Evolutionary conservation across 495 filamentous ascomycete species (phyloP).

Genomic region (Neurospora sublineolata): DNA sequence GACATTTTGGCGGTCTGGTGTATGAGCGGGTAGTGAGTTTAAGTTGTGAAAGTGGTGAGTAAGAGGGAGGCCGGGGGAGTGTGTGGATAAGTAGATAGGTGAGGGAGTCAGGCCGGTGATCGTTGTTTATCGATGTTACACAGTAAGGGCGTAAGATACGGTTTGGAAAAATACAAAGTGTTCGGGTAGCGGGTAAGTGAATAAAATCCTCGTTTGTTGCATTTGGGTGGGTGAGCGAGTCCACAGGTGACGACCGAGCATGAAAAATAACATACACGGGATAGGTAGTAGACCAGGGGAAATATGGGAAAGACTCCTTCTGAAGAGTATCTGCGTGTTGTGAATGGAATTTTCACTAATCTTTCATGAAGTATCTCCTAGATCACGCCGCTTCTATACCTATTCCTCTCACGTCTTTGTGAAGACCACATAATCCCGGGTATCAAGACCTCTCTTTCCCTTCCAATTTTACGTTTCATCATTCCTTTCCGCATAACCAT

Average conservation of each 20-base stretch:
- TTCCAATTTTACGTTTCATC: not conserved
- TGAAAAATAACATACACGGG: not conserved
- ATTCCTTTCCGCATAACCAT: not conserved
- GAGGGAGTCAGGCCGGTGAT: not conserved
- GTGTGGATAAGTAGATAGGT: not conserved
- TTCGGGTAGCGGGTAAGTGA: not conserved
- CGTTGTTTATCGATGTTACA: not conserved
- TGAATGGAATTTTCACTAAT: not conserved
- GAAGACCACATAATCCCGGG: not conserved
- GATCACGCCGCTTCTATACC: not conserved
- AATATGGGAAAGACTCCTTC: not conserved
- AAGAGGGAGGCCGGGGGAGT: not conserved
- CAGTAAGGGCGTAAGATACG: not conserved
- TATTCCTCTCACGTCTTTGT: not conserved
- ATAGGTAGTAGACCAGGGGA: not conserved
- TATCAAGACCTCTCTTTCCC: not conserved
- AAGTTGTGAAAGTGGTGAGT: not conserved
- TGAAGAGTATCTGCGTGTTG: not conserved
- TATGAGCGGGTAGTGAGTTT: slow-evolving; percentile 4
- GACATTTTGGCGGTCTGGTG: slow-evolving; percentile 2
- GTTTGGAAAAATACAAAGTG: not conserved
- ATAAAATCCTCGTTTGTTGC: not conserved
- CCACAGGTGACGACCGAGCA: not conserved
- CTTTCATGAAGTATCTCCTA: not conserved
- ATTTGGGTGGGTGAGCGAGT: not conserved